Evolutionary conservation across 345 rosid species (phyloP).

Genomic region (Gossypium turneri): DNA sequence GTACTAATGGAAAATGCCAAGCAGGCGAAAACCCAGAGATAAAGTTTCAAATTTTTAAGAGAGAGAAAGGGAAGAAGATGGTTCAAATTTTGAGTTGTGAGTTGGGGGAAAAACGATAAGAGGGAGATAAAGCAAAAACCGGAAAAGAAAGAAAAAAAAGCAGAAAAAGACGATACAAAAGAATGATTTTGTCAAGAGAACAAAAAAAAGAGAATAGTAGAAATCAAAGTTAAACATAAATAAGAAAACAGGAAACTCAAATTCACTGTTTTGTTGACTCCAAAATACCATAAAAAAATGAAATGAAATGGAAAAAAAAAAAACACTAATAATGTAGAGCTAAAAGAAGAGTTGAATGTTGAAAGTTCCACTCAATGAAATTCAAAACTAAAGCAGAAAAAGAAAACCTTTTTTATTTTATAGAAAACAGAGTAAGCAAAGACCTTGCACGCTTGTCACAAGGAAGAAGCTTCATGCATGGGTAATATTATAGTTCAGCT

Average conservation of each 20-base stretch:
- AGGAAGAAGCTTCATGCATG: not conserved
- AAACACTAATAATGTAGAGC: not conserved
- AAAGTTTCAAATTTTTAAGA: not conserved
- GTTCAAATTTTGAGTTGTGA: not conserved
- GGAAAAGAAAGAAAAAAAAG: constrained; percentile 41
- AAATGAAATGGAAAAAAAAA: too few species aligned
- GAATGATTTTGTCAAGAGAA: constrained; percentile 35
- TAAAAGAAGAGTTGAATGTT: not conserved
- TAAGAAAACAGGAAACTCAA: not conserved
- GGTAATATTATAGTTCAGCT: not conserved
- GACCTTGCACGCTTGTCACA: not conserved
- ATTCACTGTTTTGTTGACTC: constrained; percentile 2
- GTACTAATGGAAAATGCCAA: not conserved
- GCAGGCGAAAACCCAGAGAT: not conserved
- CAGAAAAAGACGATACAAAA: constrained; percentile 41
- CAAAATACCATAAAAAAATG: not conserved
- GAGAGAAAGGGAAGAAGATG: not conserved
- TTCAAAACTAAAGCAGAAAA: too few species aligned
- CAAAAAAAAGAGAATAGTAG: constrained; percentile 9
- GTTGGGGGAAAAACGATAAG: constrained; percentile 19
- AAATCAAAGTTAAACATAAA: constrained; percentile 21
- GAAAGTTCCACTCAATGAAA: constrained; percentile 2
- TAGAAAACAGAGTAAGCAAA: not conserved
- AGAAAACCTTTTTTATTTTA: too few species aligned
- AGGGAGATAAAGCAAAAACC: constrained; percentile 31